Conservation (phyloP, 345 rosid genomes). For the Acer campestre region DNA sequence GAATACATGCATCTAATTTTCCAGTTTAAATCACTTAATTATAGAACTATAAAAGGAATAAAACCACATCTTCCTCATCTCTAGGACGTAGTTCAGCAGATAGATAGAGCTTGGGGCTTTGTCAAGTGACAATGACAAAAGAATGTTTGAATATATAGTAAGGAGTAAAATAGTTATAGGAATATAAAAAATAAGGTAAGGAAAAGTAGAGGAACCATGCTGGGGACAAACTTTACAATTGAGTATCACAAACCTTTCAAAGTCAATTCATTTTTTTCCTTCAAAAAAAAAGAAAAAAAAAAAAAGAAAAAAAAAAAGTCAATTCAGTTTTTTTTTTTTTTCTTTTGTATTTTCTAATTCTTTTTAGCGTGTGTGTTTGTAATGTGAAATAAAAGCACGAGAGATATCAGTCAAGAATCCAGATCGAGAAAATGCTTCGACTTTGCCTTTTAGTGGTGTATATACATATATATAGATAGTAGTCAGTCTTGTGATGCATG, state of each 20-base stretch:
- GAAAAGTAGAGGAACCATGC: not conserved
- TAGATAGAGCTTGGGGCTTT: too few relatives aligned
- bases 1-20: too few relatives aligned
- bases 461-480: too few relatives aligned
- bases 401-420: constrained; percentile 2
- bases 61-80: not conserved
- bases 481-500: not conserved
- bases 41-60: too few relatives aligned
- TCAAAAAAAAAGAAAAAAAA: too few relatives aligned
- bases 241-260: not conserved
- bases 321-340: not conserved
- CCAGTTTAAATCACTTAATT: too few relatives aligned
- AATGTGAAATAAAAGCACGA: not conserved
- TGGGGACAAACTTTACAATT: not conserved
- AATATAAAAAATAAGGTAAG: too few relatives aligned
- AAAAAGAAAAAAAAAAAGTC: too few relatives aligned
- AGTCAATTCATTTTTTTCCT: not conserved
- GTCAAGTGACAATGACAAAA: too few relatives aligned
- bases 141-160: not conserved
- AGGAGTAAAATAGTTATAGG: too few relatives aligned
- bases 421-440: not conserved
- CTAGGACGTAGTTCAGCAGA: too few relatives aligned
- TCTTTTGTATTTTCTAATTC: not conserved
- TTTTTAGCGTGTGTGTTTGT: not conserved
- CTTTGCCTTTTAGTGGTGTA: not conserved